Base-by-base conservation (phyloP, 306 rosid species). In the Sophora flavescens region DNA sequence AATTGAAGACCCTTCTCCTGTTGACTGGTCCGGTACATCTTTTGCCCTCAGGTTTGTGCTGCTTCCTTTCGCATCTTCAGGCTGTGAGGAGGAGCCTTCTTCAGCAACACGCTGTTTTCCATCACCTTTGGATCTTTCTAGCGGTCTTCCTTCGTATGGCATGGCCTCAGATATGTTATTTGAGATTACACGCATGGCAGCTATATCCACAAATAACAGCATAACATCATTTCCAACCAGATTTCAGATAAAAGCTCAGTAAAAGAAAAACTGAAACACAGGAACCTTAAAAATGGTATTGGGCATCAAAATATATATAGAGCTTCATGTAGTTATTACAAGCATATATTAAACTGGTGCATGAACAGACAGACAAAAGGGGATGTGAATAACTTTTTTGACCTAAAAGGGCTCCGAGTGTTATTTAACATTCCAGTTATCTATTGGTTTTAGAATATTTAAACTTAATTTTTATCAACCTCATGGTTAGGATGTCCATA, bases 21-120 rank as follows among this genome's bases (percentile, higher is more conserved):
- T 42, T 9, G 91, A 47, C 9, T 72, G 87, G 58, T 89, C 97
- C 9, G 89, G 72, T 8, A 63, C 72, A 64, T 91, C 98, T 85
- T 90, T 94, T 22, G 81, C 88, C 84, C 84, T 86, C 45, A 85
- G 86, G 89, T 88, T 88, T 3, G 86, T 53, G 81, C 88, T 85
- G 85, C 91, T 92, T 78, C 89, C 95, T 88, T 87, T 95, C 71
- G 70, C 82, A 26, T 90, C 92, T 79, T 92, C 97, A 17, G 86
- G 89, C 75, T 84, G 96, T 12, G 90, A 86, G 13, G 88, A 84
- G n/a, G 91, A 72, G 22, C 91, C 92, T 70, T 90, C 98, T 83
- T 90, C 97, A 1, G 82, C 36, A 45, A 78, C 78, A 63, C 81
- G 89, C 84, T 85, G 95, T 81, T 90, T 92, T 18, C 89, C 89